A percentile compares a stretch with the other conserved stretches of the same genome.
These are phyloP conservation scores for Tolypocladium endophyticum DNA, from an alignment of 2,329 filamentous ascomycete genomes.

Conservation along the genomic window DNA sequence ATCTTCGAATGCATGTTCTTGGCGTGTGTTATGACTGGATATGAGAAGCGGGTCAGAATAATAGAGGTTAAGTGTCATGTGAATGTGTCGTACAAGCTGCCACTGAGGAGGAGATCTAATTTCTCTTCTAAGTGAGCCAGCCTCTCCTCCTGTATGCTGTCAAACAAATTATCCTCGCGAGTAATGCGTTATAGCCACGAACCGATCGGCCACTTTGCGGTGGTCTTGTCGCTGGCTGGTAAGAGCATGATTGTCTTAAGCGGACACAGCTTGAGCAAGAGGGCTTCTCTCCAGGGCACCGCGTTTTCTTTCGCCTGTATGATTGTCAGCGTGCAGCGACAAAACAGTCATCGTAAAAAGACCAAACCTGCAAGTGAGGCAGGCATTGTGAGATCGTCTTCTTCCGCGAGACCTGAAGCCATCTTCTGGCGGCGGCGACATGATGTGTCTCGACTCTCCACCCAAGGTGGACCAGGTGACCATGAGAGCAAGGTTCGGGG, in stretches of 20 bases:
- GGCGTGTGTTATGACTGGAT: conserved; percentile 14
- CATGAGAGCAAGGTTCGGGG: not conserved
- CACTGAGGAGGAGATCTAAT: conserved; percentile 36
- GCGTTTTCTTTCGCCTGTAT: conserved; percentile 35
- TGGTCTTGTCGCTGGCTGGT: conserved; percentile 25
- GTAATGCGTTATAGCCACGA: conserved; percentile 9
- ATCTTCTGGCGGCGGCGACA: conserved; percentile 22
- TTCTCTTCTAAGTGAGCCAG: conserved; percentile 41
- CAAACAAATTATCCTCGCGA: not conserved
- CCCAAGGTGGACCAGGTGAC: not conserved
- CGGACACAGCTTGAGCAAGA: conserved; percentile 39
- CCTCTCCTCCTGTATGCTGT: conserved; percentile 32
- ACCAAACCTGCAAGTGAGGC: conserved; percentile 36
- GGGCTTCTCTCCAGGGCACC: conserved; percentile 40
- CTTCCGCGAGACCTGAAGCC: conserved; percentile 19
- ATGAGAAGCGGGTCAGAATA: conserved; percentile 20
- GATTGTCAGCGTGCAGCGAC: not conserved
- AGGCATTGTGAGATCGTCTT: conserved; percentile 29
- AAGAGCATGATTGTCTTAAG: conserved; percentile 35
- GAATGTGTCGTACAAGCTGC: conserved; percentile 19
- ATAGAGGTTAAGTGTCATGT: not conserved
- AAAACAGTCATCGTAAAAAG: not conserved
- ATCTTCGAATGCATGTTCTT: conserved; percentile 6
- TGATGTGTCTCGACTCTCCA: conserved; percentile 6
- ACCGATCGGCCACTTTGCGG: conserved; percentile 33